phyloP scores from a whole-genome alignment of 768 basidiomycete genomes.

The Pluteus cervinus region DNA sequence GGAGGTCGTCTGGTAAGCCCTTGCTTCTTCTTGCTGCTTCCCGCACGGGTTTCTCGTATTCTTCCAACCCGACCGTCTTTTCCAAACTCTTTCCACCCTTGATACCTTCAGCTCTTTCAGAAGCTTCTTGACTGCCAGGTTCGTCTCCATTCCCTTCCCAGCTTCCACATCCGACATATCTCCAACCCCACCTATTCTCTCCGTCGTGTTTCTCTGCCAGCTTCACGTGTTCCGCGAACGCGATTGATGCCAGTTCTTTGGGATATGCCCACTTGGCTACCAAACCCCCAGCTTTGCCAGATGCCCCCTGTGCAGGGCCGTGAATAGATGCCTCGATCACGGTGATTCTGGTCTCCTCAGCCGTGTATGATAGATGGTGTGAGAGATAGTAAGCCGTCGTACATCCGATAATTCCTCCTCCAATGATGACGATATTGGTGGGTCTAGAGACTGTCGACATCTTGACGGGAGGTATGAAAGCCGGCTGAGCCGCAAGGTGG shows the following conservation, averaged over 20 bases:
- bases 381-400: constrained; percentile 79
- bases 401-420: constrained; percentile 84
- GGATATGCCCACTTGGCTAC: constrained; percentile 85
- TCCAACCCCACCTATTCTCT: constrained; percentile 74
- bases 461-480: too few species aligned
- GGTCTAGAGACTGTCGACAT: too few species aligned
- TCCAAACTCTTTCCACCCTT: constrained; percentile 40
- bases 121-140: constrained; percentile 10
- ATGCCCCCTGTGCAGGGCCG: constrained; percentile 72
- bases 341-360: constrained; percentile 39
- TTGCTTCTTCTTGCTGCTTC: constrained; percentile 19
- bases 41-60: constrained; percentile 15
- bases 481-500: too few species aligned
- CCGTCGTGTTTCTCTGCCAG: constrained; percentile 70
- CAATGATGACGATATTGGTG: constrained; percentile 70
- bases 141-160: constrained; percentile 63
- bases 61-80: constrained; percentile 46
- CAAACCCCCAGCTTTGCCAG: constrained; percentile 81
- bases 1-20: constrained; percentile 43
- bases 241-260: constrained; percentile 60
- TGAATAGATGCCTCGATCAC: constrained; percentile 66
- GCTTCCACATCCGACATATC: constrained; percentile 64
- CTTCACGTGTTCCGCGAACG: constrained; percentile 67
- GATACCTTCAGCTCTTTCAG: constrained; percentile 22
- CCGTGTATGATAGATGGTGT: constrained; percentile 42